Evolutionary conservation across 345 rosid genomes (phyloP).

Genomic region (Draba incana): DNA sequence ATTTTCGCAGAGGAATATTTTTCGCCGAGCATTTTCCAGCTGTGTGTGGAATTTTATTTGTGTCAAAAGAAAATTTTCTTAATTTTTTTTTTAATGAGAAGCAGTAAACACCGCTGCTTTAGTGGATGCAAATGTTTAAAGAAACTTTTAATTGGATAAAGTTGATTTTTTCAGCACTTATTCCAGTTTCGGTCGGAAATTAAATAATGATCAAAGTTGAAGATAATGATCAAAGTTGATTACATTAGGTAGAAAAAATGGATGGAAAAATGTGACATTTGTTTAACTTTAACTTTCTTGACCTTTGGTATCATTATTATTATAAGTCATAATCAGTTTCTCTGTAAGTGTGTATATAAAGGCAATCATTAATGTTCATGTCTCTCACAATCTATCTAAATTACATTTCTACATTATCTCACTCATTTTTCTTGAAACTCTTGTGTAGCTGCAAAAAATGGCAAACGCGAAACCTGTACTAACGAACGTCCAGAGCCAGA

Average conservation of each 20-base stretch:
- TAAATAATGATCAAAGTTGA: neutral
- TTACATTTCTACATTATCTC: constrained; percentile 3
- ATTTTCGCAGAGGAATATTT: neutral
- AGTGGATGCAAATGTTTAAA: constrained; percentile 1
- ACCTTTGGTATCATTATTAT: neutral
- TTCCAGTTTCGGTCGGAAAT: neutral
- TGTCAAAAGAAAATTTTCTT: neutral
- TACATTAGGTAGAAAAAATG: too few relatives aligned
- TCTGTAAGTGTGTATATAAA: neutral
- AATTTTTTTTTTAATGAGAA: neutral
- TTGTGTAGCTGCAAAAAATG: constrained; percentile 19
- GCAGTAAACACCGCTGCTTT: constrained; percentile 25
- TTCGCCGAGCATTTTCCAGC: constrained; percentile 17
- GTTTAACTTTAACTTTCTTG: neutral
- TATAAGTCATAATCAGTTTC: neutral
- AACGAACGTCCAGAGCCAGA: constrained; percentile 69
- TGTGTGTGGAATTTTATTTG: neutral
- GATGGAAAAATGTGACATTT: neutral
- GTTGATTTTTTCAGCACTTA: constrained; percentile 6
- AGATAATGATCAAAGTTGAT: too few relatives aligned
- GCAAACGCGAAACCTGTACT: constrained; percentile 58
- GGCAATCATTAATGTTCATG: neutral
- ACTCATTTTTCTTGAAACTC: neutral
- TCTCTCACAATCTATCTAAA: neutral
- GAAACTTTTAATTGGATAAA: constrained; percentile 1